Base-by-base conservation (phyloP, 2,329 filamentous ascomycete species). In the Arthrobotrys entomopaga region DNA sequence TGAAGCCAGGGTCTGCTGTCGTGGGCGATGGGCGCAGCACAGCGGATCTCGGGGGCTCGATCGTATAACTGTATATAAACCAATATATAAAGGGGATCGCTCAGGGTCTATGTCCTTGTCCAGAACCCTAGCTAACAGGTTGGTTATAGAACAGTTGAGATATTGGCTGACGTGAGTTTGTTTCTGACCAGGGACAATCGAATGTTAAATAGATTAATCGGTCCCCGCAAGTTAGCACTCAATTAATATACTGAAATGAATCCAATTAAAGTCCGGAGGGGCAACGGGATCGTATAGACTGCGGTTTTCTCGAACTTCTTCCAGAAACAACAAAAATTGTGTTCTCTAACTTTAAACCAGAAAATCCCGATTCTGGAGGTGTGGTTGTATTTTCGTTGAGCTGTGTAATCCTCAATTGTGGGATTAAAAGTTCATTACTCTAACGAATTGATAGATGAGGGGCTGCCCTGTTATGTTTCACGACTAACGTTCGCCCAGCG, bases 161-260 rank as follows among this genome's bases (percentile, higher is more conserved):
- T 48, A 43, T 29, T 40, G 10, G 29, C 60, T 42, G 65, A 56
- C n/a, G 34, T 49, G 58, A 63, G 52, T 57, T 57, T 63, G 57
- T 56, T 49, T 56, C 58, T 50, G 50, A 70, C 50, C 15, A 64
- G 58, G 65, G 57, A 63, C 19, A 22, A 22, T 70, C 52, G 58
- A 70, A 70, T 70, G 58, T 70, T 63, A 70, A 70, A 70, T 63
- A 70, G 57, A 70, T 70, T 70, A 70, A 64, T 64, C 46, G 19
- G 26, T 57, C 57, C 16, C 57, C 57, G 40, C 42, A 52, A 40
- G 58, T 58, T 49, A 52, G 13, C 50, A 58, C 40, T 20, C 40
- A 64, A 48, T 63, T 64, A 70, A 70, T 70, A 57, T 70, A 70
- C 64, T 58, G 42, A 70, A 64, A 70, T 70, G 50, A 64, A 52